Percentiles rank a stretch among this genome's conserved stretches.
phyloP scores from a whole-genome alignment of 805 yeast genomes.

The Diddensiella transvaalensis region DNA sequence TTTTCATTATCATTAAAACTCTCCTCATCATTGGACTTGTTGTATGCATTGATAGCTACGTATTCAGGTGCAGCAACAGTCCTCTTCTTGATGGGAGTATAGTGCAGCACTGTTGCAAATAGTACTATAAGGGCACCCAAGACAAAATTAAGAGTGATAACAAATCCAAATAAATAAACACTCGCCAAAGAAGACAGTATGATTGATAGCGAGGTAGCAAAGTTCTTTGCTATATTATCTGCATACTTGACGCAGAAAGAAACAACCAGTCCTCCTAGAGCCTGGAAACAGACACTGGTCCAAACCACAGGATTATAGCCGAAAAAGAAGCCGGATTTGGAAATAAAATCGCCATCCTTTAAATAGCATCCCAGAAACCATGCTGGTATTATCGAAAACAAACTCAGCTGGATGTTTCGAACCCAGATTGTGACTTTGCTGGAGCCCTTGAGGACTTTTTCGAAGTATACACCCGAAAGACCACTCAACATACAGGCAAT shows the following conservation, averaged over 20 bases:
- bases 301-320: constrained; percentile 37
- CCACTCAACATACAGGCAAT: constrained; percentile 38
- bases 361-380: constrained; percentile 33
- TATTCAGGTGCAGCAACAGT: not conserved
- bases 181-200: constrained; percentile 36
- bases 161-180: constrained; percentile 33
- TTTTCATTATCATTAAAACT: too few species aligned
- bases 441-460: constrained; percentile 38
- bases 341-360: constrained; percentile 34
- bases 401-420: constrained; percentile 38
- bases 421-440: constrained; percentile 35
- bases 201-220: constrained; percentile 39
- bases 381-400: constrained; percentile 39
- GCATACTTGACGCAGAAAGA: constrained; percentile 41
- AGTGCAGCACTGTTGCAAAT: constrained; percentile 35
- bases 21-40: too few species aligned
- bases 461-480: constrained; percentile 41
- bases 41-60: too few species aligned
- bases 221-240: constrained; percentile 40
- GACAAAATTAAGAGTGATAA: constrained; percentile 31
- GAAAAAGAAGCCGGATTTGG: constrained; percentile 35
- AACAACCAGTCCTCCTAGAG: constrained; percentile 39
- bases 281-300: constrained; percentile 37
- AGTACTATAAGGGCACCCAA: constrained; percentile 35
- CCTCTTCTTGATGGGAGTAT: not conserved